Conservation (phyloP, 208 protist species). For the Wallacemonas sp. region DNA sequence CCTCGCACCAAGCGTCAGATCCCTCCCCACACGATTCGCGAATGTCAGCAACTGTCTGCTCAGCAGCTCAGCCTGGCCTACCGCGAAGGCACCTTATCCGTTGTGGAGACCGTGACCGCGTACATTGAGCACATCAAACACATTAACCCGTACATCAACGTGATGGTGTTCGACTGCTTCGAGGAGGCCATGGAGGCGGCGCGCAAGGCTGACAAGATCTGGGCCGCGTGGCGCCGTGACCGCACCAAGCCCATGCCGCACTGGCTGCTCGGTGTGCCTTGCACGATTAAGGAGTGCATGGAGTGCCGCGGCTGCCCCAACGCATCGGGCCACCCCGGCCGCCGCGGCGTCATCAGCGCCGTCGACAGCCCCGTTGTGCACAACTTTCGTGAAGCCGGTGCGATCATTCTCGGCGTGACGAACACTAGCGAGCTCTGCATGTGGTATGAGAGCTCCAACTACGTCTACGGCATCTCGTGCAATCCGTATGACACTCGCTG, state of each 20-base stretch:
- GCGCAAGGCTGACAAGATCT: conserved; percentile 53
- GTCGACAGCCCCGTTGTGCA: conserved; percentile 77
- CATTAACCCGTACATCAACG: conserved; percentile 82
- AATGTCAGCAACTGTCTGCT: conserved; percentile 81
- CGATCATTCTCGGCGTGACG: conserved; percentile 90
- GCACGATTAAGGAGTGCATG: conserved; percentile 90
- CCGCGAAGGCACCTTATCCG: conserved; percentile 50
- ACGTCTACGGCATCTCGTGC: conserved; percentile 87
- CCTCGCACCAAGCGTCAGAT: conserved; percentile 71
- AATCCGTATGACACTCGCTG: conserved; percentile 89
- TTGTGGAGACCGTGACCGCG: conserved; percentile 59
- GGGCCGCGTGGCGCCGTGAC: conserved; percentile 60
- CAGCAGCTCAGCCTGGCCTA: conserved; percentile 68
- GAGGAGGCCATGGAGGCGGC: conserved; percentile 69
- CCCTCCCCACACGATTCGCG: conserved; percentile 56
- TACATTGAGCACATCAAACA: conserved; percentile 85
- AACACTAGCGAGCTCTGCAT: conserved; percentile 91
- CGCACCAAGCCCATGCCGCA: conserved; percentile 48
- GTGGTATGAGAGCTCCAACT: conserved; percentile 90
- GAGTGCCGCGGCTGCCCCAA: conserved; percentile 78
- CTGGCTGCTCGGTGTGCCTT: conserved; percentile 84
- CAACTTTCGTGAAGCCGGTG: conserved; percentile 85
- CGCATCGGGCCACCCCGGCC: conserved; percentile 64
- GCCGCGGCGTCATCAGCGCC: conserved; percentile 42
- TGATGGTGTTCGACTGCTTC: conserved; percentile 83